Evolutionary conservation across 345 rosid genomes (phyloP).

Genomic region (Ceriops tagal): DNA sequence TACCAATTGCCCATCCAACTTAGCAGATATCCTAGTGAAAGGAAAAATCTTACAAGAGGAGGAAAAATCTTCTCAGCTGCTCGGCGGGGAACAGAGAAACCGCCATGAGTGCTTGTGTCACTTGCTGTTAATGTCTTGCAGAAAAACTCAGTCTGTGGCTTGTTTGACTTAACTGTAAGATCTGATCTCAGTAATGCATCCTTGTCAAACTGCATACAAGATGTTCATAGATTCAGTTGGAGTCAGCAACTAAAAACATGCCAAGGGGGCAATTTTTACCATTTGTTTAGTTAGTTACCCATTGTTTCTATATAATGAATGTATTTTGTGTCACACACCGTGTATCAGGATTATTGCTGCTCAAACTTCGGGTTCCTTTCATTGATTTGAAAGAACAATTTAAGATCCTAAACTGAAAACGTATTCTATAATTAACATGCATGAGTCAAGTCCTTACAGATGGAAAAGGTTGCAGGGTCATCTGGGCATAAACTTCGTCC

Average conservation of each 20-base stretch:
- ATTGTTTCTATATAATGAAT: background rate
- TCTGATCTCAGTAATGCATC: conserved; percentile 88
- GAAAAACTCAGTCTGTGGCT: conserved; percentile 82
- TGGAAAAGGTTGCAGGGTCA: conserved; percentile 89
- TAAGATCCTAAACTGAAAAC: background rate
- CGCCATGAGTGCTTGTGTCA: conserved; percentile 99
- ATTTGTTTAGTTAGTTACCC: background rate
- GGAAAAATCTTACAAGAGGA: conserved; percentile 50
- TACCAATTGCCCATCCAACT: background rate
- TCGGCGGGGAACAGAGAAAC: conserved; percentile 95
- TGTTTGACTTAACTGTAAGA: conserved; percentile 65
- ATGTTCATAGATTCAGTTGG: conserved; percentile 23
- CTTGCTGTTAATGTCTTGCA: conserved; percentile 96
- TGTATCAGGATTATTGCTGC: background rate
- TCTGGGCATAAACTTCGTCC: conserved; percentile 96
- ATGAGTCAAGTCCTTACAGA: conserved; percentile 40
- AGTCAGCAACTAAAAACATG: conserved; percentile 15
- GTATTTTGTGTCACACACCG: background rate
- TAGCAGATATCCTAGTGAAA: background rate
- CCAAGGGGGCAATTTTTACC: background rate
- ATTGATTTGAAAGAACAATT: conserved; percentile 12
- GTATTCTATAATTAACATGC: conserved; percentile 12
- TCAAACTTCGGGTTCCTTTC: conserved; percentile 9
- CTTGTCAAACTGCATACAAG: conserved; percentile 72
- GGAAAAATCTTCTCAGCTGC: conserved; percentile 98